A percentile compares a stretch with the other conserved stretches of the same genome.
These are phyloP conservation scores for Ceratobasidium sp. DNA, from an alignment of 1,284 basidiomycete genomes.

Conservation along the genomic window DNA sequence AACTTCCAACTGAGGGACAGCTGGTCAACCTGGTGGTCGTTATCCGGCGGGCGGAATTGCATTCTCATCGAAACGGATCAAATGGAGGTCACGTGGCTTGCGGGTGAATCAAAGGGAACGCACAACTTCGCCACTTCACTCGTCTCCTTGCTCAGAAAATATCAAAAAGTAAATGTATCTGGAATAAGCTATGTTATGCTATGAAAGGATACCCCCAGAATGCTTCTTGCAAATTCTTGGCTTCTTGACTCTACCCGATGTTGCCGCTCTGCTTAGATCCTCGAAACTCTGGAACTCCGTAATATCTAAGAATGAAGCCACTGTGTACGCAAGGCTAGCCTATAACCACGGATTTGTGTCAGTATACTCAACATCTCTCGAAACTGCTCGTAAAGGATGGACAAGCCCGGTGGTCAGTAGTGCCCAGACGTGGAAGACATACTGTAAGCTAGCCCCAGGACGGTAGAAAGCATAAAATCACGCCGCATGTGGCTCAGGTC, in stretches of 20 bases:
- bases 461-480: too few relatives aligned
- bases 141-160: too few relatives aligned
- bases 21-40: neutral
- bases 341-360: constrained; percentile 10
- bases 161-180: too few relatives aligned
- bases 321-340: constrained; percentile 6
- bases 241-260: constrained; percentile 8
- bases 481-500: neutral
- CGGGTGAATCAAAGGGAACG: too few relatives aligned
- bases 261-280: neutral
- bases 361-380: constrained; percentile 8
- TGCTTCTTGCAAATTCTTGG: constrained; percentile 9
- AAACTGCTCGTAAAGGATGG: constrained; percentile 19
- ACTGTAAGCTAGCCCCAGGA: constrained; percentile 4
- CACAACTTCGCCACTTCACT: too few relatives aligned
- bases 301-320: neutral
- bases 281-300: neutral
- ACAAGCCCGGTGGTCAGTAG: neutral
- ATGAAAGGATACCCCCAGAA: constrained; percentile 10
- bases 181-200: neutral
- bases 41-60: too few relatives aligned
- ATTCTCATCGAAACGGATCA: too few relatives aligned
- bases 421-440: constrained; percentile 13
- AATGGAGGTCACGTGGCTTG: too few relatives aligned
- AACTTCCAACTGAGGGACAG: too few relatives aligned